phyloP scores from a whole-genome alignment of 2,329 filamentous ascomycete species.

The Blastomyces parvus region DNA sequence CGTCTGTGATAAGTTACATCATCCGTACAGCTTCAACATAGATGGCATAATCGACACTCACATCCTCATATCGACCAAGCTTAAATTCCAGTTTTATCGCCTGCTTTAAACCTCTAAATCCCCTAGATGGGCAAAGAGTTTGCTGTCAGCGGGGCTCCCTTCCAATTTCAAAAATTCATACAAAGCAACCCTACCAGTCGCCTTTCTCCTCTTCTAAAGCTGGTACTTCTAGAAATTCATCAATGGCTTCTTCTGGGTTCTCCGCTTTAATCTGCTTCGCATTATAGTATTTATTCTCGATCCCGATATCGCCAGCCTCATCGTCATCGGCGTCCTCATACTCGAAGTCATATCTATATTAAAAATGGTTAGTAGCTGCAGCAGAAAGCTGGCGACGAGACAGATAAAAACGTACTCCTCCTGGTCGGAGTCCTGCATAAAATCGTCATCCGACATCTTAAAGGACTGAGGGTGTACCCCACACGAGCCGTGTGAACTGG shows the following conservation, averaged over 20 bases:
- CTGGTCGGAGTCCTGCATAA: conserved; percentile 85
- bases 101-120: conserved; percentile 96
- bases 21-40: neutral
- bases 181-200: conserved; percentile 56
- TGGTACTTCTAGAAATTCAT: conserved; percentile 85
- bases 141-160: neutral
- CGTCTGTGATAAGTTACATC: conserved; percentile 18
- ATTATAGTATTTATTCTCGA: conserved; percentile 99
- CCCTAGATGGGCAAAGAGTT: conserved; percentile 38
- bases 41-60: conserved; percentile 27
- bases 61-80: conserved; percentile 77
- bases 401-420: conserved; percentile 53
- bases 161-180: neutral
- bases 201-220: conserved; percentile 80
- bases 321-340: conserved; percentile 93
- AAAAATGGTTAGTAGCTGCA: conserved; percentile 20
- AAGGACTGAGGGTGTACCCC: neutral
- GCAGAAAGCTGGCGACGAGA: conserved; percentile 2
- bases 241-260: conserved; percentile 78
- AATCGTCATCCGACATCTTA: conserved; percentile 73
- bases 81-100: conserved; percentile 92
- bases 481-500: neutral
- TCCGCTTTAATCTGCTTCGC: conserved; percentile 90
- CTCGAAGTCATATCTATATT: conserved; percentile 76
- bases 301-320: conserved; percentile 78